These are phyloP conservation scores for Raddia guianensis DNA, from an alignment of 176 grass and related monocot genomes.

Conservation along the genomic window DNA sequence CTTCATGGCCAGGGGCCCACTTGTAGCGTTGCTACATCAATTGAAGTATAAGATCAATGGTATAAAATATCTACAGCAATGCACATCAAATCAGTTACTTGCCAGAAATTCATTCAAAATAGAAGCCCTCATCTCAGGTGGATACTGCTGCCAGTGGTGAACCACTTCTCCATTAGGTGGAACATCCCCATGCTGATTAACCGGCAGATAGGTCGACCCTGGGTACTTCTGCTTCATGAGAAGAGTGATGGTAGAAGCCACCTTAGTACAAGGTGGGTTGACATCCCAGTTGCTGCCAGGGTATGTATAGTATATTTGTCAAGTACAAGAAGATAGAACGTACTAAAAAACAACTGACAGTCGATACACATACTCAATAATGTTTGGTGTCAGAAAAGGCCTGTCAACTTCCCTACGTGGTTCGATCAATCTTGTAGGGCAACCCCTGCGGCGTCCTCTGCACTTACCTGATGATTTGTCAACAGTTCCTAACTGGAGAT, in stretches of 20 bases:
- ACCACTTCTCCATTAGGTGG: slow-evolving; percentile 37
- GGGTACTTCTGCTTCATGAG: slow-evolving; percentile 50
- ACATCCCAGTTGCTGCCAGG: slow-evolving; percentile 45
- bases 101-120: slow-evolving; percentile 53
- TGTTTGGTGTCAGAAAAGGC: slow-evolving; percentile 41
- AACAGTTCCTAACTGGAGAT: slow-evolving; percentile 15
- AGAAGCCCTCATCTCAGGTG: slow-evolving; percentile 33
- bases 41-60: slow-evolving; percentile 12
- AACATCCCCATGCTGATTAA: slow-evolving; percentile 30
- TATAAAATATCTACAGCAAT: slow-evolving; percentile 11
- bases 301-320: background rate
- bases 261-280: slow-evolving; percentile 44
- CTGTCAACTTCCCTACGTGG: slow-evolving; percentile 46
- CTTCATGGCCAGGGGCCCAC: slow-evolving; percentile 43
- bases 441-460: slow-evolving; percentile 6
- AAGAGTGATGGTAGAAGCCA: slow-evolving; percentile 43
- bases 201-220: slow-evolving; percentile 43
- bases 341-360: background rate
- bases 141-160: slow-evolving; percentile 41
- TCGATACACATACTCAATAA: slow-evolving; percentile 30
- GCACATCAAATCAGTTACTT: slow-evolving; percentile 20
- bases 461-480: slow-evolving; percentile 33
- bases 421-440: slow-evolving; percentile 33
- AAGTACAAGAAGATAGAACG: slow-evolving; percentile 28
- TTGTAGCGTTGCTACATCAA: slow-evolving; percentile 48